Evolutionary conservation across 106 monocot genomes (phyloP).

Genomic region (Ottelia alismoides): DNA sequence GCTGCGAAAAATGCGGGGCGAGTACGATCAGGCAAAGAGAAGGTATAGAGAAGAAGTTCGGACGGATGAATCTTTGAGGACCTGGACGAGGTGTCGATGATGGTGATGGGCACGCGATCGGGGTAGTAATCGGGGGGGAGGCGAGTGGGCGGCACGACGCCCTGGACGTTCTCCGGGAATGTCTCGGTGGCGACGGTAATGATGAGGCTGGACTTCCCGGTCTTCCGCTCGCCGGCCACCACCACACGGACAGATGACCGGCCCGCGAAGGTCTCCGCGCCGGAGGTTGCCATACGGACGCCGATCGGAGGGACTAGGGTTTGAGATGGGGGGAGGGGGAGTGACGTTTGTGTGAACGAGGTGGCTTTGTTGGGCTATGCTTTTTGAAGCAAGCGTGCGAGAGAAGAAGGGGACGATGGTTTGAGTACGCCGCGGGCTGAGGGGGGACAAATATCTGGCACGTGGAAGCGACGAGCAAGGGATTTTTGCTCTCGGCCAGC

Average conservation of each 20-base stretch:
- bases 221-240: constrained; percentile 49
- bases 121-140: constrained; percentile 63
- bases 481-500: too few species aligned
- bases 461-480: too few species aligned
- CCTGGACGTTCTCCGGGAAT: constrained; percentile 50
- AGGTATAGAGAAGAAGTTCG: too few species aligned
- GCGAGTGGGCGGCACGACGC: constrained; percentile 48
- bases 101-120: constrained; percentile 67
- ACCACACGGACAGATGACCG: too few species aligned
- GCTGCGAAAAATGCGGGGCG: constrained; percentile 9
- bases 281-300: constrained; percentile 30
- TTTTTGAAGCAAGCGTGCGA: too few species aligned
- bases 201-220: constrained; percentile 69
- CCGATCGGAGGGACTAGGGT: too few species aligned
- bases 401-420: too few species aligned
- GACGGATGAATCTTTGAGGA: not conserved
- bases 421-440: too few species aligned
- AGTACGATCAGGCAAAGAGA: not conserved
- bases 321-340: too few species aligned
- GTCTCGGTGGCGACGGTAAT: constrained; percentile 46
- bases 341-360: too few species aligned
- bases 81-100: constrained; percentile 69
- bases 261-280: constrained; percentile 30
- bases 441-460: too few species aligned
- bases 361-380: too few species aligned